Evolutionary conservation across 306 rosid genomes (phyloP).

Genomic region (Purshia tridentata): DNA sequence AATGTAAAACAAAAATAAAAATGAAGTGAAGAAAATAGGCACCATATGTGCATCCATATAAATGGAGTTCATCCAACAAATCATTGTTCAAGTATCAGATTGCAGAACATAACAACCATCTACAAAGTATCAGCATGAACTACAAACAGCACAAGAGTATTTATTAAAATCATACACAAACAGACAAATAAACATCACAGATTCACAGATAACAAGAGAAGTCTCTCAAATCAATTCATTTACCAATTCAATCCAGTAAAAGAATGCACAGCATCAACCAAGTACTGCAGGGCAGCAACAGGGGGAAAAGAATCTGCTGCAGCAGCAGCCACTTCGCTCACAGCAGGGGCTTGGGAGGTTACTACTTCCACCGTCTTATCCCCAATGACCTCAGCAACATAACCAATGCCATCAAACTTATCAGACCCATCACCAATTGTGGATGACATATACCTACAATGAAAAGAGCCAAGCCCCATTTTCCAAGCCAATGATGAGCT

Average conservation of each 20-base stretch:
- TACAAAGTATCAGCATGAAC: not conserved
- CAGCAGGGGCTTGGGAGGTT: conserved; percentile 54
- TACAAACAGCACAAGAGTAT: not conserved
- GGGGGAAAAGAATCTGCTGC: conserved; percentile 85
- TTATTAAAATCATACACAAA: not conserved
- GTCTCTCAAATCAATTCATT: conserved; percentile 21
- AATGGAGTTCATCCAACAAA: not conserved
- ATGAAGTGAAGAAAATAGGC: not conserved
- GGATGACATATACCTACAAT: conserved; percentile 74
- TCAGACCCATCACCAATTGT: conserved; percentile 47
- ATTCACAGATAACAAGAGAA: not conserved
- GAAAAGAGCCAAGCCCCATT: conserved; percentile 39
- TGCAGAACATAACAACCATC: not conserved
- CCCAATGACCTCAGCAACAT: conserved; percentile 61
- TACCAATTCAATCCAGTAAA: conserved; percentile 82
- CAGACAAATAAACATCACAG: not conserved
- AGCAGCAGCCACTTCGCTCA: conserved; percentile 75
- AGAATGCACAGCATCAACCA: conserved; percentile 65
- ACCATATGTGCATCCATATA: not conserved
- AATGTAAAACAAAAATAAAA: not conserved
- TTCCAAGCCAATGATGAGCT: conserved; percentile 24
- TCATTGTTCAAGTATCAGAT: not conserved
- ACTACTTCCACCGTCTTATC: conserved; percentile 51
- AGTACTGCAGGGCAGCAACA: conserved; percentile 62
- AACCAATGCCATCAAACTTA: conserved; percentile 45